Conservation (phyloP, 176 grass and related monocot genomes). For the Oryza rufipogon region DNA sequence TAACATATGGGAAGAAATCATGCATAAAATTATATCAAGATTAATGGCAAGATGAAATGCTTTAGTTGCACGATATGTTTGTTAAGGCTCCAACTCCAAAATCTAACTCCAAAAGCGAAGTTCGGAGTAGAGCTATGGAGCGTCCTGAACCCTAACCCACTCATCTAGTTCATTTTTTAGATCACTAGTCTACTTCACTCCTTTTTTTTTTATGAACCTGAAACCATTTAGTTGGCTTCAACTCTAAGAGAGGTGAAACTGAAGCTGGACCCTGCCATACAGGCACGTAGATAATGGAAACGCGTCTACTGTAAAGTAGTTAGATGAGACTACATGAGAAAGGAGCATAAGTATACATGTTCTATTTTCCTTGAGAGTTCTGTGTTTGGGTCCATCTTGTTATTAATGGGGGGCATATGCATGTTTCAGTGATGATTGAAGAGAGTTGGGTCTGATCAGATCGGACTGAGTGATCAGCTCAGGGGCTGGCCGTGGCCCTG, state of each 20-base stretch:
- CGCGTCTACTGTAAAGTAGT: not conserved
- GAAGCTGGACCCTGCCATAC: too few species aligned
- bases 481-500: not conserved
- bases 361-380: not conserved
- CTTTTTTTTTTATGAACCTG: too few species aligned
- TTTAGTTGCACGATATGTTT: not conserved
- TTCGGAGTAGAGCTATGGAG: too few species aligned
- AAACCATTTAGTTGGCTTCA: too few species aligned
- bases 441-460: not conserved
- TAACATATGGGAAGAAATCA: not conserved
- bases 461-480: not conserved
- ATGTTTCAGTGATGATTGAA: slow-evolving; percentile 1
- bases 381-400: not conserved
- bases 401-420: not conserved
- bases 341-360: not conserved
- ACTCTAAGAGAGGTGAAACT: too few species aligned
- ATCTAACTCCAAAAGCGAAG: too few species aligned
- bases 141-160: too few species aligned
- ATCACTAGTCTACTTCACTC: too few species aligned
- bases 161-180: too few species aligned
- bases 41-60: too few species aligned
- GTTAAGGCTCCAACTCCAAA: too few species aligned
- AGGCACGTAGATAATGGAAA: not conserved
- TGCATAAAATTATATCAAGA: not conserved
- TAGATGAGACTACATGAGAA: not conserved